Base-by-base conservation (phyloP, 345 rosid genomes). In the Brassica rapa region DNA sequence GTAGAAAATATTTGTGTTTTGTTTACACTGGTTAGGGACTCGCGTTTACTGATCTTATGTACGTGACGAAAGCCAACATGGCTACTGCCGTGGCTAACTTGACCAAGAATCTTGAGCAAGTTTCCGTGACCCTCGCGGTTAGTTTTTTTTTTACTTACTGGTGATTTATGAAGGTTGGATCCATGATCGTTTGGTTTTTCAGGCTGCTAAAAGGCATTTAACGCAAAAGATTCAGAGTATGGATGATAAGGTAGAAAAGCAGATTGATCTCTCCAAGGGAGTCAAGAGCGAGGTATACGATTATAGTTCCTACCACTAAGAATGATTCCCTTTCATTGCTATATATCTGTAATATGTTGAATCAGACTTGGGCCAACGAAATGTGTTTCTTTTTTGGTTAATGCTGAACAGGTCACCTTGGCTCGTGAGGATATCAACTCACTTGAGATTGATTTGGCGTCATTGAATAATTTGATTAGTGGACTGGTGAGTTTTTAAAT, bases 151-250 rank as follows among this genome's bases (percentile, higher is more conserved):
- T 56, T 23, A 9, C 46, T 39, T 39, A 39, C 43, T 62, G 37
- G 49, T 25, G 33, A 70, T 74, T 23, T 39, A n/a, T 51, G 56
- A 21, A 64, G 41, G n/a, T 35, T 23, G 11, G 43, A 68, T 65
- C 5, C 21, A 55, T 79, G 43, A 51, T 16, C 11, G 49, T 66
- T 37, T 72, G 71, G 74, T 83, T 71, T 39, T 19, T 76, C 84
- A 95, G 98, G 86, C 88, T 65, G 94, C 91, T 5, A 95, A 95
- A 86, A 85, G 80, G 80, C 98, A 93, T 86, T 85, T 95, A 62
- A 93, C 96, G 1, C 96, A 93, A 77, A 83, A 93, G 74, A 89
- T 95, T 68, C 91, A 87, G 80, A 85, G 80, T 68, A 82, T 95
- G 85, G 93, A 86, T 82, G 94, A 92, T 78, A 93, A 90, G 85